A percentile compares a stretch with the other conserved stretches of the same genome.
Conservation (phyloP, 805 yeast genomes). For the Spencermartinsiella europaea region DNA sequence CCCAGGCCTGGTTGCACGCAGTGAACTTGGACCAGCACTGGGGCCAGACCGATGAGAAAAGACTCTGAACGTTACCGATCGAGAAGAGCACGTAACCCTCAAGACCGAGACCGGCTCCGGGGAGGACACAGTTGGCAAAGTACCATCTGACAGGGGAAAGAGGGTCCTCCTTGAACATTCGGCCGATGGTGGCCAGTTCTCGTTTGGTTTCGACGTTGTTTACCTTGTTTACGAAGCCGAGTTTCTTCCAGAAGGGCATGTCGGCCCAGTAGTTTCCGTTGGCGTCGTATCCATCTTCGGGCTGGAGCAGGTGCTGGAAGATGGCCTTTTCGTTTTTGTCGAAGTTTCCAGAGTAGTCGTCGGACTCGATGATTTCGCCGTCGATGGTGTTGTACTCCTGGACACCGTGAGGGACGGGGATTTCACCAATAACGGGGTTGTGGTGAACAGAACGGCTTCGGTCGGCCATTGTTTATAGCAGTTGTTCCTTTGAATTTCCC, state of each 20-base stretch:
- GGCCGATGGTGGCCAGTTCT: slow-evolving; percentile 24
- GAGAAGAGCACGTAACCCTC: slow-evolving; percentile 37
- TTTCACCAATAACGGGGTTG: slow-evolving; percentile 32
- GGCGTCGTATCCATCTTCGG: slow-evolving; percentile 30
- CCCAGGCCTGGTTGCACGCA: slow-evolving; percentile 33
- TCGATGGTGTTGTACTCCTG: slow-evolving; percentile 36
- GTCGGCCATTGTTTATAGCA: slow-evolving; percentile 3
- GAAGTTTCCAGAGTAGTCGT: slow-evolving; percentile 17
- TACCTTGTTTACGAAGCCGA: slow-evolving; percentile 26
- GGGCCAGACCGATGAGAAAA: slow-evolving; percentile 34
- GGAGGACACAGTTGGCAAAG: slow-evolving; percentile 33
- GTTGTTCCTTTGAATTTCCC: background rate
- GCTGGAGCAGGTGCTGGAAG: slow-evolving; percentile 31
- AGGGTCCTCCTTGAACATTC: slow-evolving; percentile 31
- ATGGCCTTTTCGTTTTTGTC: slow-evolving; percentile 32
- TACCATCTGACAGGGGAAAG: slow-evolving; percentile 33
- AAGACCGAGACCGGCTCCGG: slow-evolving; percentile 36
- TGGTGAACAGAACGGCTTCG: slow-evolving; percentile 21
- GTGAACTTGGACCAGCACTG: slow-evolving; percentile 31
- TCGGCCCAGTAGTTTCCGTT: slow-evolving; percentile 38
- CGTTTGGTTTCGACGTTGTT: slow-evolving; percentile 27
- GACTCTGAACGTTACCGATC: slow-evolving; percentile 31
- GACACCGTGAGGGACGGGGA: slow-evolving; percentile 36
- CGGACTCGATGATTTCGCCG: slow-evolving; percentile 27
- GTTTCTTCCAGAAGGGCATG: slow-evolving; percentile 27